These are phyloP conservation scores for Neoscytalidium dimidiatum DNA, from an alignment of 2,329 filamentous ascomycete species.

Conservation along the genomic window DNA sequence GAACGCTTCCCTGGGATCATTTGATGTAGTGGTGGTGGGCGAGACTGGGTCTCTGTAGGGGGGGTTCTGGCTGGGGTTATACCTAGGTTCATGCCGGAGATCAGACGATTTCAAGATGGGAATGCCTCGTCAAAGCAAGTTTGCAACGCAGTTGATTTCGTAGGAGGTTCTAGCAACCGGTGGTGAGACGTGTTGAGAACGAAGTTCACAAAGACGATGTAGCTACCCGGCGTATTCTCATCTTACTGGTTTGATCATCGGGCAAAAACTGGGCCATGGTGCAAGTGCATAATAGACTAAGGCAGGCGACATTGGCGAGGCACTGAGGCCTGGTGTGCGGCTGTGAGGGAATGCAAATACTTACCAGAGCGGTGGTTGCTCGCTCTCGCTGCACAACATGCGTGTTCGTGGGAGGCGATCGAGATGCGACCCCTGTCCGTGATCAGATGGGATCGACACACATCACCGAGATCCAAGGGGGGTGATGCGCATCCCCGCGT, in stretches of 20 bases:
- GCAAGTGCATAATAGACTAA: too few species aligned
- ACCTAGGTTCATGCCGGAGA: background rate
- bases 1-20: background rate
- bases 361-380: too few species aligned
- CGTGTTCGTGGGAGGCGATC: background rate
- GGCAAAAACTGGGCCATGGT: background rate
- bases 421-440: background rate
- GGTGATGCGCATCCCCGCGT: background rate
- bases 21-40: background rate
- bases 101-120: background rate
- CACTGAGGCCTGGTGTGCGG: too few species aligned
- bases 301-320: too few species aligned
- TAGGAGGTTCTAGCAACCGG: background rate
- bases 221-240: background rate
- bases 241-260: background rate
- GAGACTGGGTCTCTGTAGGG: background rate
- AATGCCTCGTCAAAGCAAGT: too few species aligned
- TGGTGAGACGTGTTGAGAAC: too few species aligned
- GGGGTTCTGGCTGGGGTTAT: background rate
- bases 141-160: too few species aligned
- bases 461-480: background rate
- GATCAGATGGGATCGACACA: constrained; percentile 9
- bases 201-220: background rate
- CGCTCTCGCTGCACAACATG: background rate
- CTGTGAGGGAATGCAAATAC: too few species aligned